Base-by-base conservation (phyloP, 306 rosid genomes). In the Amphicarpaea edgeworthii region DNA sequence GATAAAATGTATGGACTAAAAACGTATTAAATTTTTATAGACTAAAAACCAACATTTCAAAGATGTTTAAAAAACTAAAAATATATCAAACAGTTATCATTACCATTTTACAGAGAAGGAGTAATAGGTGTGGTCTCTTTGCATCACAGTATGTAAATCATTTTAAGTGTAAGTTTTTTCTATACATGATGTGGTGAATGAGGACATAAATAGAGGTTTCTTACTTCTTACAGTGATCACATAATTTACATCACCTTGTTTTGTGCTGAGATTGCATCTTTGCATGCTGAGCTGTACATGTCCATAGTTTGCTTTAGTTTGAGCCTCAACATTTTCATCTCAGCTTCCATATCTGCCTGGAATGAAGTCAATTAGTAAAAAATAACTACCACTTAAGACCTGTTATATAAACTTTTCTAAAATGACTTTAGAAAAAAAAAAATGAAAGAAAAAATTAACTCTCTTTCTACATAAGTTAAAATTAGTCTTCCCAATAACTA, bases 211-310 rank as follows among this genome's bases (percentile, higher is more conserved):
- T 54, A 28, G 47, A 77, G 47, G 12, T 17, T 57, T 23, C n/a
- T 10, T 23, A 21, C 15, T 77, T 43, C 38, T 45, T 28, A 43
- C 14, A 23, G 34, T 54, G 53, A 49, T n/a, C 40, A 77, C 42
- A 38, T 55, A 60, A 58, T 57, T 54, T 58, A 49, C 49, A 72
- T 66, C 70, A 91, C 98, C 97, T 90, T 84, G 57, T 85, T 89
- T 84, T 95, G 85, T 15, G 99, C 97, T 58, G 88, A 75, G 69
- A 89, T 83, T 70, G 97, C 92, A 78, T 95, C 96, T 85, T 89
- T 92, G 85, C 97, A 89, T 23, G 96, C 97, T 69, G 92, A 81
- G 82, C 79, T 92, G 58, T 92, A 95, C 97, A 92, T 87, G 68
- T 89, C 89, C 97, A 92, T 92, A 55, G 99, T 92, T 82, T 92